These are phyloP conservation scores for Xylaria sp. DNA, from an alignment of 2,329 filamentous ascomycete species.

Conservation along the genomic window DNA sequence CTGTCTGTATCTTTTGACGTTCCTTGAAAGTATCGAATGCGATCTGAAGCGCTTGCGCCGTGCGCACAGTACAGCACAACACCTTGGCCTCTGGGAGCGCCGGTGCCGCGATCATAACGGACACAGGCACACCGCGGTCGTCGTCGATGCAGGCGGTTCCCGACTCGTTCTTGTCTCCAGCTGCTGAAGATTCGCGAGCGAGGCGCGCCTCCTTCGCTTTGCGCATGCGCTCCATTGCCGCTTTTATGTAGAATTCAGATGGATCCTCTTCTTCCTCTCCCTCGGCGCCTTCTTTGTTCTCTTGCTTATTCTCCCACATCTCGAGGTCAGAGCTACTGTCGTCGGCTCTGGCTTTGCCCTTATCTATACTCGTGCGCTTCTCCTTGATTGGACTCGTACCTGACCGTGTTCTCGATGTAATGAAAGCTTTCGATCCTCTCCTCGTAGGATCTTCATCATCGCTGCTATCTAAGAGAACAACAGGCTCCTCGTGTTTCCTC, in stretches of 20 bases:
- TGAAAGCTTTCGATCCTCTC: slow-evolving; percentile 16
- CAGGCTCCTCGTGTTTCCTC: slow-evolving; percentile 18
- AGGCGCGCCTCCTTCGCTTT: slow-evolving; percentile 42
- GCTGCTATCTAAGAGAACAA: slow-evolving; percentile 45
- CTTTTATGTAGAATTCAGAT: slow-evolving; percentile 58
- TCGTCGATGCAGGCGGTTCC: slow-evolving; percentile 19
- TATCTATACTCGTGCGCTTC: neutral
- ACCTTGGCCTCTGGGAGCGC: slow-evolving; percentile 68
- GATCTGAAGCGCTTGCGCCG: slow-evolving; percentile 73
- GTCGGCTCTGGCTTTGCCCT: slow-evolving; percentile 19
- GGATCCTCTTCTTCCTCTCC: slow-evolving; percentile 54
- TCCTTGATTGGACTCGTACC: neutral
- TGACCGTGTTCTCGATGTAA: slow-evolving; percentile 1
- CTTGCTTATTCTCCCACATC: slow-evolving; percentile 41
- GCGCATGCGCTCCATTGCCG: slow-evolving; percentile 53
- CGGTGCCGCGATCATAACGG: slow-evolving; percentile 73
- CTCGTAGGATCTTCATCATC: slow-evolving; percentile 40
- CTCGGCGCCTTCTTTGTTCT: slow-evolving; percentile 41
- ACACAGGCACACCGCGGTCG: slow-evolving; percentile 56
- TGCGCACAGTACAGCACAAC: slow-evolving; percentile 71
- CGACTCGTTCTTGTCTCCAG: slow-evolving; percentile 8
- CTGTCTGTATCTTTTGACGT: slow-evolving; percentile 63
- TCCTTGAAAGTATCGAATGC: slow-evolving; percentile 76
- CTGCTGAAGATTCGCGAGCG: slow-evolving; percentile 38
- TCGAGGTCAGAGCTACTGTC: slow-evolving; percentile 32